These are phyloP conservation scores for Fraxinus platypoda DNA, from an alignment of 305 asterid genomes.

Conservation along the genomic window DNA sequence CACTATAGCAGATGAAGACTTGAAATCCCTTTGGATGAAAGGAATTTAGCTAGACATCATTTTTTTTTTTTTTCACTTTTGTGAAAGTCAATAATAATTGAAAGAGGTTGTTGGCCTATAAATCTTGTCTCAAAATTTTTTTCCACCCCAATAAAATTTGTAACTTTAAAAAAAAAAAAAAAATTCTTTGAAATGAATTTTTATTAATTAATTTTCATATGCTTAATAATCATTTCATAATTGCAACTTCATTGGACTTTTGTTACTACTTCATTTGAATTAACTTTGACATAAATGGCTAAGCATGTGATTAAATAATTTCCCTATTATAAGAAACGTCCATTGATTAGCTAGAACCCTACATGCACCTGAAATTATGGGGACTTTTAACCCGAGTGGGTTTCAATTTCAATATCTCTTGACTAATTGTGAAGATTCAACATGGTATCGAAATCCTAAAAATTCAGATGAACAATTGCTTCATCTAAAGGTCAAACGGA, in stretches of 20 bases:
- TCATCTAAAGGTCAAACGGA: background rate
- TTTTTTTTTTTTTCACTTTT: background rate
- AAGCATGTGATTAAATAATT: background rate
- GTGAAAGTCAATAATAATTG: slow-evolving; percentile 34
- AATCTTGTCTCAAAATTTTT: background rate
- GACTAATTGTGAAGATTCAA: no score
- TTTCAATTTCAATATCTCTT: background rate
- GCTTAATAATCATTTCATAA: slow-evolving; percentile 10
- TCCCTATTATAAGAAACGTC: background rate
- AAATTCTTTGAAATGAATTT: background rate
- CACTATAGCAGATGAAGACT: background rate
- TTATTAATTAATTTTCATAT: background rate
- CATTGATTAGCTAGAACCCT: background rate
- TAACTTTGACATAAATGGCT: background rate
- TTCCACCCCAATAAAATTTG: background rate
- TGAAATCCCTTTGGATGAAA: background rate
- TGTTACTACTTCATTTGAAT: background rate
- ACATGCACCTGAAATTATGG: background rate
- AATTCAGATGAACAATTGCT: background rate
- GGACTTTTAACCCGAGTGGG: background rate
- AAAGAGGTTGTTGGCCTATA: background rate
- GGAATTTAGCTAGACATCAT: background rate
- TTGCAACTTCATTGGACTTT: background rate
- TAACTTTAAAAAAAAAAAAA: background rate
- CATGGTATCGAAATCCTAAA: background rate